Evolutionary conservation across 192 early-diverging fungal species (phyloP), one percentile per base, ranked within the genome.

Genomic region (Funneliformis geosporum): DNA sequence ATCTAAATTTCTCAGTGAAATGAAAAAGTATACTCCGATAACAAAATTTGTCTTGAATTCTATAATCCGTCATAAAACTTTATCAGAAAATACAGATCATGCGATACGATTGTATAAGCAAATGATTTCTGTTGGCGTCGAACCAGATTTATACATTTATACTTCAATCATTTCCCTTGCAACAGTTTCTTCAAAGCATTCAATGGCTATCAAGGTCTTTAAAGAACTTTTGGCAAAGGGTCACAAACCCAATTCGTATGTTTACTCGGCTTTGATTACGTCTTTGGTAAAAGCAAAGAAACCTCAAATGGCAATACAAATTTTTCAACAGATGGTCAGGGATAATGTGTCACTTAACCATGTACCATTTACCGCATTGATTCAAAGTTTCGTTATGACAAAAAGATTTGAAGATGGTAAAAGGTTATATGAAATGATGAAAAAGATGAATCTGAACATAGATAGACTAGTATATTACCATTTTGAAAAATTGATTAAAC

Each of bases 391-490:
- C 25, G 42, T 10, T 12, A 71, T 46, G 40, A 25, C 40, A 12
- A 43, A 27, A 14, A 71, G 33, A 38, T 71, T 38, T 47, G 69
- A 71, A 0, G n/a, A 71, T 46, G 43, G 40, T 9, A 71, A 71
- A 71, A 46, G 46, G 25, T 21, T 71, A 25, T 71, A 71, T 46
- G 69, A 71, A 46, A 25, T 71, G 8, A 71, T 71, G 69, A 71
- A 71, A 25, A 43, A 71, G 43, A 25, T 38, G 16, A 71, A 71
- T 47, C 18, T 71, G 11, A 71, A 38, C 5, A 40, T 42, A 46
- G 69, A 71, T 71, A 47, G 69, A 71, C 25, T 71, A 3, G 33
- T 38, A 27, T 71, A 27, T 71, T 71, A 71, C 14, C 43, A 71
- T 47, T 46, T 71, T 23, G 69, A 71, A 46, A 43, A 25, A 71